Conservation (phyloP, 768 basidiomycete species). For the Russula abietina region DNA sequence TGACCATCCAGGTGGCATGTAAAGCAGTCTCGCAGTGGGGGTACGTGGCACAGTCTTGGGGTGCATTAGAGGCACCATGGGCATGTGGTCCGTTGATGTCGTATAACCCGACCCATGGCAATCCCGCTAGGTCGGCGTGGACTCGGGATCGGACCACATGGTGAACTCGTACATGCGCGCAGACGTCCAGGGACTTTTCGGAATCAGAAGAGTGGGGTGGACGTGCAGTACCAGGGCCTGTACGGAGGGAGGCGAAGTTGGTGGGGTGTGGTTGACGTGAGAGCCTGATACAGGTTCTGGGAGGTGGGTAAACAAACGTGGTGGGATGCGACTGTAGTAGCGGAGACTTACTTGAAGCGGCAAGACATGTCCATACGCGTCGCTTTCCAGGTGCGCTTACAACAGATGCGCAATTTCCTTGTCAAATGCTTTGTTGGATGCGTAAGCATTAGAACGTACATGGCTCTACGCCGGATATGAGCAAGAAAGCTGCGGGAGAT, state of each 20-base stretch:
- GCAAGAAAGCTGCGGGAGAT: not conserved
- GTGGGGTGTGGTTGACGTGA: constrained; percentile 61
- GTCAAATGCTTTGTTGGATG: constrained; percentile 67
- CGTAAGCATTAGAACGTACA: constrained; percentile 48
- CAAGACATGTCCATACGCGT: constrained; percentile 75
- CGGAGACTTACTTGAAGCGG: constrained; percentile 58
- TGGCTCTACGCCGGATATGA: constrained; percentile 34
- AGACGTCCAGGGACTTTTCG: no score
- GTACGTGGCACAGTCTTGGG: no score
- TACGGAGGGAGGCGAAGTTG: constrained; percentile 67
- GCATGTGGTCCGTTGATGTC: no score
- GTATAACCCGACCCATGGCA: no score
- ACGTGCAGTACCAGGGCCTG: constrained; percentile 73
- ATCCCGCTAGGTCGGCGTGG: no score
- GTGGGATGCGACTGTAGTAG: constrained; percentile 8
- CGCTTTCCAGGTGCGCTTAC: constrained; percentile 57
- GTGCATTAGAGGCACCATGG: no score
- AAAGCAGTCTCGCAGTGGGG: no score
- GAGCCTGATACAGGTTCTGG: constrained; percentile 81
- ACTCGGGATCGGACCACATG: no score
- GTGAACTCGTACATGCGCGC: no score
- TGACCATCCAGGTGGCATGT: no score
- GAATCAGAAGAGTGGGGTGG: constrained; percentile 48
- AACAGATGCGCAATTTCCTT: constrained; percentile 76
- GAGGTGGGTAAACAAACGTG: constrained; percentile 9